A percentile compares a stretch with the other conserved stretches of the same genome.
Evolutionary conservation across 257 asterid genomes (phyloP).

Genomic region (Petunia secreta): DNA sequence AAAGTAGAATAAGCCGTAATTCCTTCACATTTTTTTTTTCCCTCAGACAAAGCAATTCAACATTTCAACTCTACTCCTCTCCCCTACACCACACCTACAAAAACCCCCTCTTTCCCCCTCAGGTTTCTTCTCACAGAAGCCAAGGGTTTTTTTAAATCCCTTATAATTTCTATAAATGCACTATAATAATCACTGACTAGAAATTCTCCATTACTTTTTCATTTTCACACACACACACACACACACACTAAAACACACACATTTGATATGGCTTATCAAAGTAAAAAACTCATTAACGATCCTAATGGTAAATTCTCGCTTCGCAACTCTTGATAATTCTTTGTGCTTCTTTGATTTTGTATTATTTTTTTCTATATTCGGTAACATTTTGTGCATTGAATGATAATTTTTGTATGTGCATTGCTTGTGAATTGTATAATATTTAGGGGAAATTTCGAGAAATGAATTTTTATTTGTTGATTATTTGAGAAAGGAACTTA

Average conservation of each 20-base stretch:
- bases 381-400: neutral
- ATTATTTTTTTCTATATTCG: neutral
- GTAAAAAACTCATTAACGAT: constrained; percentile 91
- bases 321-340: neutral
- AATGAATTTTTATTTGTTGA: neutral
- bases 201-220: neutral
- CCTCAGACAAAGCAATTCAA: constrained; percentile 19
- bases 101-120: neutral
- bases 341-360: neutral
- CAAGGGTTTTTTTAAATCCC: neutral
- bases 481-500: neutral
- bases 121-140: constrained; percentile 23
- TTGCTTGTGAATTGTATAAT: neutral
- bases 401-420: constrained; percentile 3
- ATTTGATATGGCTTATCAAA: constrained; percentile 55
- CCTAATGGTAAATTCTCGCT: constrained; percentile 67
- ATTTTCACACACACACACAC: neutral
- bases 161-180: neutral
- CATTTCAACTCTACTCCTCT: constrained; percentile 19
- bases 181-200: neutral
- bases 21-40: neutral
- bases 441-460: neutral
- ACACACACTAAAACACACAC: neutral
- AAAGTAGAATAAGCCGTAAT: constrained; percentile 17
- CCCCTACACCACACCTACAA: neutral